Conservation (phyloP, 768 basidiomycete genomes). For the Hericium erinaceus region DNA sequence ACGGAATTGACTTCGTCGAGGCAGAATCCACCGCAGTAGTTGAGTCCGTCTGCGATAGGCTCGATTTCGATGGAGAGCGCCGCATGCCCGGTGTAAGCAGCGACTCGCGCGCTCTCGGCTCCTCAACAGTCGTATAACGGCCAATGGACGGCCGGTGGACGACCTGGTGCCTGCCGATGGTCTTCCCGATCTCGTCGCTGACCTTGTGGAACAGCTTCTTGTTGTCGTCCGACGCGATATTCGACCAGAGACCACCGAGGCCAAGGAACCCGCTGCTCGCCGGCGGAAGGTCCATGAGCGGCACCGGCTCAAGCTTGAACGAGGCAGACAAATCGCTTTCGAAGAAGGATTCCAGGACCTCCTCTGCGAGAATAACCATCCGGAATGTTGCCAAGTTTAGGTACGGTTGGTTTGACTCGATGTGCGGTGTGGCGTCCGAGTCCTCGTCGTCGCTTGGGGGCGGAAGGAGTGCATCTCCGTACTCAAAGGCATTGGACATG, state of each 20-base stretch:
- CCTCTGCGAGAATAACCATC: constrained; percentile 97
- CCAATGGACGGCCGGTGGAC: constrained; percentile 79
- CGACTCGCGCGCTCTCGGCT: constrained; percentile 83
- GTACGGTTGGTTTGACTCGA: constrained; percentile 80
- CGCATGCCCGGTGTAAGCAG: constrained; percentile 67
- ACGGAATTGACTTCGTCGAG: background rate
- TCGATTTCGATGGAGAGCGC: constrained; percentile 47
- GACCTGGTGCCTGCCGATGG: constrained; percentile 88
- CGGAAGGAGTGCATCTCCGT: constrained; percentile 86
- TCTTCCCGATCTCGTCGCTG: constrained; percentile 90
- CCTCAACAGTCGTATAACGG: constrained; percentile 72
- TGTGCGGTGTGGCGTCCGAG: constrained; percentile 32
- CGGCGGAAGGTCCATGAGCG: constrained; percentile 56
- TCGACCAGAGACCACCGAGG: constrained; percentile 80
- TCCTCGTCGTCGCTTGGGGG: constrained; percentile 33
- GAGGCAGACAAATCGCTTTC: constrained; percentile 85
- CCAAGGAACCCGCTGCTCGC: constrained; percentile 59
- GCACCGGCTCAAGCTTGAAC: constrained; percentile 68
- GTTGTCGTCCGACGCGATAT: constrained; percentile 85
- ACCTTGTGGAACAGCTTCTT: constrained; percentile 90
- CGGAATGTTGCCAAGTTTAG: constrained; percentile 95
- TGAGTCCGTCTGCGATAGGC: constrained; percentile 27
- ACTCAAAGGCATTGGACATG: constrained; percentile 98
- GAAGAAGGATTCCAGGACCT: constrained; percentile 94
- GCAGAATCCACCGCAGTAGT: constrained; percentile 19